Conservation (phyloP, 164 flowering plant species). For the Buxus sempervirens region DNA sequence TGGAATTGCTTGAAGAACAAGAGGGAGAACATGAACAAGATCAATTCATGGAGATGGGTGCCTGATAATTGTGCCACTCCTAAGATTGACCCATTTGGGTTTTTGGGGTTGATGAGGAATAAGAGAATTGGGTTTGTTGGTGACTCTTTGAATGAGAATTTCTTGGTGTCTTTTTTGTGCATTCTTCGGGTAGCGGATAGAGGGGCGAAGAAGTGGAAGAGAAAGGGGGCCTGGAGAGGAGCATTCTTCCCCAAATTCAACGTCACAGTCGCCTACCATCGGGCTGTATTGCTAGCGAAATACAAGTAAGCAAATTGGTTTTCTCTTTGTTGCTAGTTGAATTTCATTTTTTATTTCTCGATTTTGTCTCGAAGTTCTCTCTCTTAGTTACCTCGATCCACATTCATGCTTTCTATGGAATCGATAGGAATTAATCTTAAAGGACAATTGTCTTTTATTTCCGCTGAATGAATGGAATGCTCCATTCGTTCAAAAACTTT, state of each 20-base stretch:
- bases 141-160: constrained; percentile 92
- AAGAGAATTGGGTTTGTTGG: constrained; percentile 83
- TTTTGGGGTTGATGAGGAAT: constrained; percentile 62
- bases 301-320: constrained; percentile 53
- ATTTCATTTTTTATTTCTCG: neutral
- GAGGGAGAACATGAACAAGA: constrained; percentile 66
- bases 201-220: constrained; percentile 87
- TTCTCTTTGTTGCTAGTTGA: constrained; percentile 1
- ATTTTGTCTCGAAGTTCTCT: neutral
- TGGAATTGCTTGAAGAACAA: constrained; percentile 87
- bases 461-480: no score
- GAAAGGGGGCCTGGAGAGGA: constrained; percentile 94
- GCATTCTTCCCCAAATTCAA: constrained; percentile 83
- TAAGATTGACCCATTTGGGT: constrained; percentile 52
- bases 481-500: no score
- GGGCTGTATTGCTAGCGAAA: constrained; percentile 87
- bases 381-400: neutral
- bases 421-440: no score
- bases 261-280: constrained; percentile 92
- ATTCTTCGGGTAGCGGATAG: constrained; percentile 58
- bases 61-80: constrained; percentile 51
- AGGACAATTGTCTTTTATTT: no score
- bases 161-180: constrained; percentile 73
- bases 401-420: neutral
- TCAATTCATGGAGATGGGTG: constrained; percentile 90